Evolutionary conservation across 2,329 filamentous ascomycete species (phyloP).

Genomic region (Xylaria sp.): DNA sequence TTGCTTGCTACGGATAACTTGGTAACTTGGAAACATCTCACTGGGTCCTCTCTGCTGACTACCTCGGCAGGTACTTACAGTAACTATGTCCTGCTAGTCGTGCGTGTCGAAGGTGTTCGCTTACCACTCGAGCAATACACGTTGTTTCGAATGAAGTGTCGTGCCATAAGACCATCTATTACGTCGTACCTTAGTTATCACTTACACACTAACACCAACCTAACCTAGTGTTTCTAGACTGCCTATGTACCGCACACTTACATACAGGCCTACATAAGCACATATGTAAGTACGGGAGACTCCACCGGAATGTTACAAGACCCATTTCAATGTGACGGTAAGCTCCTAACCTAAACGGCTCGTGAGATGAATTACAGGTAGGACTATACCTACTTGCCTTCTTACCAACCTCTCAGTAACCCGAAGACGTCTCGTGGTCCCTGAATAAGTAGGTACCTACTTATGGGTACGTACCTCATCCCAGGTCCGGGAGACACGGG

Average conservation of each 20-base stretch:
- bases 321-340: constrained; percentile 18
- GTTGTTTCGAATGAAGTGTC: constrained; percentile 28
- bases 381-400: neutral
- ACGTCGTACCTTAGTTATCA: neutral
- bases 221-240: constrained; percentile 14
- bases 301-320: constrained; percentile 31
- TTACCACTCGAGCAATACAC: constrained; percentile 4
- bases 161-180: constrained; percentile 12
- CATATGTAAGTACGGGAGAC: constrained; percentile 10
- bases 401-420: no score
- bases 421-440: no score
- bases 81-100: neutral
- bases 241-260: neutral
- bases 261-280: constrained; percentile 1
- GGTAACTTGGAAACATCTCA: constrained; percentile 15
- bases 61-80: neutral
- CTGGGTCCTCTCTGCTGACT: neutral
- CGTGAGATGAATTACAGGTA: neutral
- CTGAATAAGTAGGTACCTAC: neutral
- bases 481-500: neutral
- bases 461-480: neutral
- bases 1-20: constrained; percentile 12
- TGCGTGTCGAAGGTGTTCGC: constrained; percentile 17
- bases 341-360: constrained; percentile 8
- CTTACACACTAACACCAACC: neutral